Evolutionary conservation across 2,329 filamentous ascomycete species (phyloP), one percentile per base, ranked within the genome.

Genomic region (Trichoderma arundinaceum): DNA sequence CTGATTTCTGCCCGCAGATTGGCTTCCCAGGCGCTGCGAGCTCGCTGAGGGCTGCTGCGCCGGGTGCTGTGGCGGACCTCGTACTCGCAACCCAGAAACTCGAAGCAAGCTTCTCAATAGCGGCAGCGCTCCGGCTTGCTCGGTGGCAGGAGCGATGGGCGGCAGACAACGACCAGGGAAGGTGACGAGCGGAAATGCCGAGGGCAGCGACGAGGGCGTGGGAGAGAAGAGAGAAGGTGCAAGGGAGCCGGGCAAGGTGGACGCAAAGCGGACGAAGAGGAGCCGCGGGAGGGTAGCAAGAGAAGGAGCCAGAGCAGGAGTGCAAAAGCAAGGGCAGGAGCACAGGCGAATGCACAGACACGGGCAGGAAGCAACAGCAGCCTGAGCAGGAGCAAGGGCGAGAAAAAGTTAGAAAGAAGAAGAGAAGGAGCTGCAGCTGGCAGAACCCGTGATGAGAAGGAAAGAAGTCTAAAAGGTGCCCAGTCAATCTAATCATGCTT

Each of bases 241-340:
- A 43, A 71, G 61, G 58, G 33, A 56, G 28, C 54, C 67, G 46
- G 51, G 57, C 19, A n/a, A 28, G 22, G 57, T 19, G 65, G 59
- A 44, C 51, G 69, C 65, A 67, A 64, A 44, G 49, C 49, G 28
- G 32, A 35, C 15, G 32, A 8, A 52, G 49, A 35, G 56, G 22
- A n/a, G 10, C 22, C 38, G 58, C 15, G 46, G 58, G 38, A 52
- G 35, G 35, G 58, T 13, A 39, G 54, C 22, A 41, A 28, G 32
- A 32, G 49, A 9, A 49, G 13, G 19, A 13, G 10, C 19, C 8
- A 15, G 17, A 49, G 22, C 53, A 17, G 15, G 19, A 56, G 13
- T 28, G 9, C 7, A 41, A 22, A 28, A 10, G 56, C 28, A 32
- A 12, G 38, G 9, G n/a, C 28, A 17, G 28, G 41, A 59, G 32